Percentiles rank a stretch among this genome's conserved stretches.
These are phyloP conservation scores for Parascedosporium putredinis DNA, from an alignment of 2,329 filamentous ascomycete genomes.

Conservation along the genomic window DNA sequence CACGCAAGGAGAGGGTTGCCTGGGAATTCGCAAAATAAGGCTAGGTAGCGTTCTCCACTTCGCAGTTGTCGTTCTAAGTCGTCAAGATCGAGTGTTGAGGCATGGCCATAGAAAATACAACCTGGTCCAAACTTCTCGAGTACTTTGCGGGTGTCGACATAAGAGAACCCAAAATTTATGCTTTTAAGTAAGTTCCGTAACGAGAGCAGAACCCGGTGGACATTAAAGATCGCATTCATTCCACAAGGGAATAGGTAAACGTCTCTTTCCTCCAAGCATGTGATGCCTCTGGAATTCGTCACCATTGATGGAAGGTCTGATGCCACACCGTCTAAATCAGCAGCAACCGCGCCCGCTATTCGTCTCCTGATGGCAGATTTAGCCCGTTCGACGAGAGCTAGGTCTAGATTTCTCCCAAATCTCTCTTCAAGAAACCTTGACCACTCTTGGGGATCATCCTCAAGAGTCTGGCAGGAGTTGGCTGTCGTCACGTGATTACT, in stretches of 20 bases:
- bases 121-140: slow-evolving; percentile 90
- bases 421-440: slow-evolving; percentile 82
- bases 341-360: slow-evolving; percentile 76
- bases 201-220: slow-evolving; percentile 63
- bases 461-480: slow-evolving; percentile 11
- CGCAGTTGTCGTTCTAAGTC: slow-evolving; percentile 65
- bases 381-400: slow-evolving; percentile 68
- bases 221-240: slow-evolving; percentile 92
- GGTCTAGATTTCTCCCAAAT: slow-evolving; percentile 81
- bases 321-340: slow-evolving; percentile 46
- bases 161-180: slow-evolving; percentile 93
- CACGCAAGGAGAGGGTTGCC: slow-evolving; percentile 82
- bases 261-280: slow-evolving; percentile 69
- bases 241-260: slow-evolving; percentile 82
- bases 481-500: slow-evolving; percentile 13
- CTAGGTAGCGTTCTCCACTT: slow-evolving; percentile 65
- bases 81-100: slow-evolving; percentile 67
- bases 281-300: slow-evolving; percentile 41
- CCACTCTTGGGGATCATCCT: slow-evolving; percentile 49
- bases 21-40: slow-evolving; percentile 89
- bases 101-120: slow-evolving; percentile 77
- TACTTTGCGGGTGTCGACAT: slow-evolving; percentile 93
- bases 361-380: slow-evolving; percentile 76
- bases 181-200: slow-evolving; percentile 59
- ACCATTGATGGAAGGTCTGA: slow-evolving; percentile 14